Evolutionary conservation across 2,329 filamentous ascomycete genomes (phyloP).

Genomic region (Lachnellula cervina): DNA sequence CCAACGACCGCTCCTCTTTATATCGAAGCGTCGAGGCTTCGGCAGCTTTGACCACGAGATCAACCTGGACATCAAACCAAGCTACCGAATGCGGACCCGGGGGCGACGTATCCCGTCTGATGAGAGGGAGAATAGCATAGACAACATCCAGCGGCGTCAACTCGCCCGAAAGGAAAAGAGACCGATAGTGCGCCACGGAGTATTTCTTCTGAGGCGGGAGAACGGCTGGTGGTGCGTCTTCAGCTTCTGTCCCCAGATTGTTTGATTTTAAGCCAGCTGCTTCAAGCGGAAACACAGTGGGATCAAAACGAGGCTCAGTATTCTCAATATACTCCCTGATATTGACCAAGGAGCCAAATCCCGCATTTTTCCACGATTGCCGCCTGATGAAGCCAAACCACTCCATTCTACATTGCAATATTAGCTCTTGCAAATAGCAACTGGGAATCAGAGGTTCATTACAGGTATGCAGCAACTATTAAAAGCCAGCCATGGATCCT

Average conservation of each 20-base stretch:
- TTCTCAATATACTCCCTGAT: constrained; percentile 17
- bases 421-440: not conserved
- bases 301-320: constrained; percentile 17
- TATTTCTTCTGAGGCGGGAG: constrained; percentile 33
- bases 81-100: constrained; percentile 62
- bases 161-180: constrained; percentile 63
- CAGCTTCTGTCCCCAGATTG: not conserved
- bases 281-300: constrained; percentile 14
- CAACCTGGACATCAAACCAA: constrained; percentile 61
- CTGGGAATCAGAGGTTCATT: not conserved
- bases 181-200: constrained; percentile 73
- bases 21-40: constrained; percentile 68
- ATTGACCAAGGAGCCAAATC: constrained; percentile 13
- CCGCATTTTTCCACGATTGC: constrained; percentile 18
- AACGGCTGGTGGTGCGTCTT: not conserved
- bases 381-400: constrained; percentile 9
- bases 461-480: constrained; percentile 13
- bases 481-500: constrained; percentile 13
- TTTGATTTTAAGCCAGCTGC: not conserved
- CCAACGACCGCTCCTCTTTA: constrained; percentile 56
- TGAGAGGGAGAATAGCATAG: constrained; percentile 64
- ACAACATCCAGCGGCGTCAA: constrained; percentile 68
- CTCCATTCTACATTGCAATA: constrained; percentile 13
- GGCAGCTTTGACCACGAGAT: constrained; percentile 62
- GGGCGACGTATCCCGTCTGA: constrained; percentile 52